Percentiles rank a stretch among this genome's conserved stretches.
Conservation (phyloP, 768 basidiomycete species). For the Lactifluus echinatus region DNA sequence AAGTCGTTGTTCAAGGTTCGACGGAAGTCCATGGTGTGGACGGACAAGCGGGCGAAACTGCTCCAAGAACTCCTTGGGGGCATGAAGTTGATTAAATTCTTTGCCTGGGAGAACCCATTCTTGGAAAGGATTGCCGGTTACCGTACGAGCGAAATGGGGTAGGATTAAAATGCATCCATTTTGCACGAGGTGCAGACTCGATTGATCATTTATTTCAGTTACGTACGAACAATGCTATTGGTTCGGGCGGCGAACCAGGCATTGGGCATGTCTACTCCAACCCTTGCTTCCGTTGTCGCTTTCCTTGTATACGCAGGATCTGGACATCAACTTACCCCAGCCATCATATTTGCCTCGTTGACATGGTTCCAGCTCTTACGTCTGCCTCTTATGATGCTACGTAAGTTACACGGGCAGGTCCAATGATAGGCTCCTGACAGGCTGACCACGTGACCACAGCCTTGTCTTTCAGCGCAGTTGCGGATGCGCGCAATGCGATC, state of each 20-base stretch:
- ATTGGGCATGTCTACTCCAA: constrained; percentile 63
- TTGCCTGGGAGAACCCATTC: constrained; percentile 83
- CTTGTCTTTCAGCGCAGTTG: constrained; percentile 62
- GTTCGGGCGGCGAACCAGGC: constrained; percentile 60
- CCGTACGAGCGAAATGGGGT: constrained; percentile 61
- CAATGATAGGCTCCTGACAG: not conserved
- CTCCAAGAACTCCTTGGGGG: constrained; percentile 84
- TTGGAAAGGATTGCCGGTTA: constrained; percentile 62
- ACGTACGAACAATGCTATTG: constrained; percentile 58
- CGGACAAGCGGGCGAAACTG: constrained; percentile 81
- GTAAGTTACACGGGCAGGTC: constrained; percentile 23
- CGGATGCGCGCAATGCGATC: constrained; percentile 79
- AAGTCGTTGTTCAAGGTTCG: constrained; percentile 61
- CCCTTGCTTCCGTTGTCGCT: constrained; percentile 67
- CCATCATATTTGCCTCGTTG: constrained; percentile 75
- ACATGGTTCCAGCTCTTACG: constrained; percentile 79
- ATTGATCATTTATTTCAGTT: constrained; percentile 28
- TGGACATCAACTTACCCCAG: constrained; percentile 60
- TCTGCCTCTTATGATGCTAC: constrained; percentile 69
- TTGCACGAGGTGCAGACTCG: not conserved
- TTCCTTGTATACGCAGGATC: constrained; percentile 71
- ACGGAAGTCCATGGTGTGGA: constrained; percentile 75
- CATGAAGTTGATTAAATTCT: constrained; percentile 90
- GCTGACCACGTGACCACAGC: constrained; percentile 33
- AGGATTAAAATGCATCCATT: not conserved